Evolutionary conservation across 2,329 filamentous ascomycete genomes (phyloP).

Genomic region (Fusarium incarnatum): DNA sequence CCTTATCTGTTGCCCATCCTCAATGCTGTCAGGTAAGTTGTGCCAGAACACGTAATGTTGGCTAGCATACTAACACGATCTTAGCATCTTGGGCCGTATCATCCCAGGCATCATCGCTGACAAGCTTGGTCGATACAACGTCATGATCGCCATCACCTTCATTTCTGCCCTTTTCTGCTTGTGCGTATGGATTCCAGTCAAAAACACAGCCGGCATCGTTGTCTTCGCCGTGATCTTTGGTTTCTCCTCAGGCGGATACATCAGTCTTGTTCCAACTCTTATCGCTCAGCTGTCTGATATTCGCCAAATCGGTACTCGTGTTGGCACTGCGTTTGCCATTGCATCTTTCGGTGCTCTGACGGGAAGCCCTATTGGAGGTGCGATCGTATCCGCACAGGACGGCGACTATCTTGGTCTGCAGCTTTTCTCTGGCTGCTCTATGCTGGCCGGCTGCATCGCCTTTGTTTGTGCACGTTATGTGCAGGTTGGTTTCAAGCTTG

Average conservation of each 20-base stretch:
- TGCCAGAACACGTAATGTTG: neutral
- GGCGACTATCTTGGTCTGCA: slow-evolving; percentile 70
- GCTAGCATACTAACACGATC: slow-evolving; percentile 16
- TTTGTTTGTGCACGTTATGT: slow-evolving; percentile 50
- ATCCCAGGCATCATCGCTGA: slow-evolving; percentile 62
- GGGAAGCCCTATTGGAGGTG: slow-evolving; percentile 75
- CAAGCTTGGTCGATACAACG: slow-evolving; percentile 59
- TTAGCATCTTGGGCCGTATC: slow-evolving; percentile 64
- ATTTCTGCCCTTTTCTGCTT: slow-evolving; percentile 60
- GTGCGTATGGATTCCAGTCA: slow-evolving; percentile 62
- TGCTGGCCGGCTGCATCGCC: slow-evolving; percentile 48
- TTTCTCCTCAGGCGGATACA: slow-evolving; percentile 74
- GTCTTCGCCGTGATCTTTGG: slow-evolving; percentile 76
- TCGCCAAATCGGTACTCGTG: slow-evolving; percentile 74
- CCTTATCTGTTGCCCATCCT: slow-evolving; percentile 68
- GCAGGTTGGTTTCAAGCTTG: slow-evolving; percentile 52
- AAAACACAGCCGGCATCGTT: slow-evolving; percentile 67
- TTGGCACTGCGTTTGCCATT: slow-evolving; percentile 72
- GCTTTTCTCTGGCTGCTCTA: slow-evolving; percentile 71
- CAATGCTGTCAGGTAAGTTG: slow-evolving; percentile 61
- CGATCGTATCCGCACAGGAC: slow-evolving; percentile 63
- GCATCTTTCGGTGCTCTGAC: slow-evolving; percentile 73
- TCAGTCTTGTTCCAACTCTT: slow-evolving; percentile 71
- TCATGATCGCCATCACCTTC: slow-evolving; percentile 64
- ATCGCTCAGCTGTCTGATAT: slow-evolving; percentile 79